Evolutionary conservation across 148 eudicot genomes (phyloP).

Genomic region (Talinum fruticosum): DNA sequence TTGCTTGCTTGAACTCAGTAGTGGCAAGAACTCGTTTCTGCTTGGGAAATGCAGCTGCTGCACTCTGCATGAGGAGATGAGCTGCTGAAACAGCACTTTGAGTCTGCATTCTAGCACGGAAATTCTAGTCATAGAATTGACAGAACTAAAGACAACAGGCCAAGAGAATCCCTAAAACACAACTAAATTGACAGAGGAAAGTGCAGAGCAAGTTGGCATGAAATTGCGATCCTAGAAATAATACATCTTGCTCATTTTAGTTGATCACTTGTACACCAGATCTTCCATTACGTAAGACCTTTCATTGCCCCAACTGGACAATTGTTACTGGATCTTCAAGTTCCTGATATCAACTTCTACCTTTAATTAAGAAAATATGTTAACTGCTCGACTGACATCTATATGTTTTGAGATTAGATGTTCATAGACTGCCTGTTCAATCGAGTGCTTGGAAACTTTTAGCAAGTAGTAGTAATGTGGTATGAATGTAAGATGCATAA

Average conservation of each 20-base stretch:
- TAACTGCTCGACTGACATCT: too few species aligned
- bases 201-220: not conserved
- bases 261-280: not conserved
- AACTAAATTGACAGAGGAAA: not conserved
- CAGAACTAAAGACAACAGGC: not conserved
- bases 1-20: conserved; percentile 71
- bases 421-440: too few species aligned
- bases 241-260: not conserved
- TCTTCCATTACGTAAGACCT: not conserved
- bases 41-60: conserved; percentile 73
- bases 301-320: not conserved
- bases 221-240: not conserved
- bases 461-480: not conserved
- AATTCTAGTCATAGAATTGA: conserved; percentile 22
- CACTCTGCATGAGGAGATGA: conserved; percentile 57
- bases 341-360: too few species aligned
- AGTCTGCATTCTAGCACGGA: conserved; percentile 63
- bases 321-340: not conserved
- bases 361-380: too few species aligned
- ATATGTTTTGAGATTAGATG: too few species aligned
- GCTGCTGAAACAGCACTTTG: conserved; percentile 73
- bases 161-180: not conserved
- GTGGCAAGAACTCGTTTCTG: conserved; percentile 67
- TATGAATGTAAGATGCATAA: not conserved
- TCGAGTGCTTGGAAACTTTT: not conserved